phyloP scores from a whole-genome alignment of 495 filamentous ascomycete species.

The Lasiosphaeris hirsuta region DNA sequence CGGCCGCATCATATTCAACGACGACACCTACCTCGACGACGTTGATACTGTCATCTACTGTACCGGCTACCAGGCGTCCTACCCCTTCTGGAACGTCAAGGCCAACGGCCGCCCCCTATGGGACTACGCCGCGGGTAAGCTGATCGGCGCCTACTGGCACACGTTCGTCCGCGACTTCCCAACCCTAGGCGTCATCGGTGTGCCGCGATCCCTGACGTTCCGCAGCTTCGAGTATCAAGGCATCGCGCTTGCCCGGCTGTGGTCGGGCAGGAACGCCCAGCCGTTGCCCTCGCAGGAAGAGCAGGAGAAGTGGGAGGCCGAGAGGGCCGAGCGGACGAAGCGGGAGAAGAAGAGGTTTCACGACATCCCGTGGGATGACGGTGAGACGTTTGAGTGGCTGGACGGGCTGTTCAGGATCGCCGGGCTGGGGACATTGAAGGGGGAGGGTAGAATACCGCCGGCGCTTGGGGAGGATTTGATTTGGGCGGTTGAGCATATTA shows the following conservation, averaged over 20 bases:
- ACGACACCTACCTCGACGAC: constrained; percentile 37
- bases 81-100: constrained; percentile 47
- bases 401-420: constrained; percentile 39
- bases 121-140: constrained; percentile 35
- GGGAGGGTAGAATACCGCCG: constrained; percentile 45
- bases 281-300: constrained; percentile 31
- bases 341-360: constrained; percentile 41
- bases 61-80: constrained; percentile 48
- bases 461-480: constrained; percentile 36
- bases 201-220: constrained; percentile 47
- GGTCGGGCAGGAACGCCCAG: constrained; percentile 30
- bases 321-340: constrained; percentile 22
- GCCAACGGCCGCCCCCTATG: constrained; percentile 38
- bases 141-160: constrained; percentile 40
- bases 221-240: constrained; percentile 52
- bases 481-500: constrained; percentile 48
- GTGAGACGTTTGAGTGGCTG: constrained; percentile 44
- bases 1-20: constrained; percentile 43
- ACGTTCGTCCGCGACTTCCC: constrained; percentile 43
- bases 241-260: constrained; percentile 45
- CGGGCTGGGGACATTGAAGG: constrained; percentile 39
- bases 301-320: constrained; percentile 41
- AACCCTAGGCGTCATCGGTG: constrained; percentile 41
- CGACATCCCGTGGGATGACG: constrained; percentile 45
- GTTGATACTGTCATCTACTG: constrained; percentile 49